Evolutionary conservation across 345 rosid species (phyloP), one percentile per base, ranked within the genome.

Genomic region (Citrus unshiu): DNA sequence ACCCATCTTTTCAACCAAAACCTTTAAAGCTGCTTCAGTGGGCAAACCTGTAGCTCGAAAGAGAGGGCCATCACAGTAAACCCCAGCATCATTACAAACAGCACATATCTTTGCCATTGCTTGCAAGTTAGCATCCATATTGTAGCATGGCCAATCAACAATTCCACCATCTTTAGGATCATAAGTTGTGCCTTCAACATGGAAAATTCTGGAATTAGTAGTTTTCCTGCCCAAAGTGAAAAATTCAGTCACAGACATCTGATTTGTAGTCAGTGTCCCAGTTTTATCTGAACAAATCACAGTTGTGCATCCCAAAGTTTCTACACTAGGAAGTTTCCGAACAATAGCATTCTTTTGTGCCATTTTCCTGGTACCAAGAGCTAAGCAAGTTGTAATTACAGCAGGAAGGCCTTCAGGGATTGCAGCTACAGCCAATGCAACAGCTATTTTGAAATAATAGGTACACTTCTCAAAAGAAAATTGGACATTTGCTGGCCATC

Each of bases 371-470:
- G 98, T 95, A 57, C 98, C 97, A 64, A 95, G 82, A 63, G 98
- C 98, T 83, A 95, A 82, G 84, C 92, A 92, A 6, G 98, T 93
- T 1, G 98, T 93, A 75, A 95, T 93, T 69, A 95, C 98, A 4
- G 98, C 98, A 34, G 98, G 98, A 80, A 95, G 91, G 72, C 98
- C 98, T 86, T 95, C 98, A 0, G 98, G 98, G 46, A 95, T 95
- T 18, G 98, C 98, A 18, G 98, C 98, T 43, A 95, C 98, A 22
- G 98, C 98, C 27, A 95, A 90, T 51, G 98, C 97, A 77, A 93
- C 95, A 2, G 98, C 98, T 77, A 95, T 95, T 83, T 95, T 93
- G 87, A 95, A 93, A 85, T 95, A 92, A 79, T 93, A 95, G 32
- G 98, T 95, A 77, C 98, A 93, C 79, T 92, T 95, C 87, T 90